phyloP scores from a whole-genome alignment of 768 basidiomycete genomes.

The Flagelloscypha sp. region DNA sequence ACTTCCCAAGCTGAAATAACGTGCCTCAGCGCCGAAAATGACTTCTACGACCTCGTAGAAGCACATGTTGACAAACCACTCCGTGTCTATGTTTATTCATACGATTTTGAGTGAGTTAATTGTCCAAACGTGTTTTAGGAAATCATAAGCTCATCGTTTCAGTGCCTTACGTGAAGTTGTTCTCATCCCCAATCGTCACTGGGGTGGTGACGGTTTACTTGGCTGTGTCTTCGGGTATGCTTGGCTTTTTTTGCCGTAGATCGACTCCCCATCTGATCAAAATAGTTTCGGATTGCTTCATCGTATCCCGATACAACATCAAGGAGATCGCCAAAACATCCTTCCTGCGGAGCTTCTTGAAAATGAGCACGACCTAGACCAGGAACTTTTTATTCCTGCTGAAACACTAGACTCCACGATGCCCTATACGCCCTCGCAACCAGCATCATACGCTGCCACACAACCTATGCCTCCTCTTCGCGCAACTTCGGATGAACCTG shows the following conservation, averaged over 20 bases:
- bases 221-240: constrained; percentile 95
- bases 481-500: neutral
- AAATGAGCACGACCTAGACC: constrained; percentile 44
- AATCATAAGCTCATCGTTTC: constrained; percentile 8
- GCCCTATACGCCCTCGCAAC: constrained; percentile 15
- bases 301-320: constrained; percentile 77
- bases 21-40: constrained; percentile 86
- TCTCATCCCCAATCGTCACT: constrained; percentile 90
- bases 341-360: constrained; percentile 50
- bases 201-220: constrained; percentile 93
- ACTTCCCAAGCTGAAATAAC: too few relatives aligned
- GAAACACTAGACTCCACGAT: constrained; percentile 30
- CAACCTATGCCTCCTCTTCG: neutral
- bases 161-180: constrained; percentile 92
- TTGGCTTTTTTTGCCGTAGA: constrained; percentile 10
- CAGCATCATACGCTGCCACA: constrained; percentile 12
- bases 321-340: constrained; percentile 47
- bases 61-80: constrained; percentile 90
- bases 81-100: constrained; percentile 92
- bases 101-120: constrained; percentile 91
- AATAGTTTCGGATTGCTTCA: constrained; percentile 83
- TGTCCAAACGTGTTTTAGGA: constrained; percentile 1
- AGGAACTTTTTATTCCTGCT: constrained; percentile 68
- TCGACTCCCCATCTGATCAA: constrained; percentile 3
- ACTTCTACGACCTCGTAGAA: constrained; percentile 95